Base-by-base conservation (phyloP, 2,329 filamentous ascomycete species). In the Aspergillus aculeatus region DNA sequence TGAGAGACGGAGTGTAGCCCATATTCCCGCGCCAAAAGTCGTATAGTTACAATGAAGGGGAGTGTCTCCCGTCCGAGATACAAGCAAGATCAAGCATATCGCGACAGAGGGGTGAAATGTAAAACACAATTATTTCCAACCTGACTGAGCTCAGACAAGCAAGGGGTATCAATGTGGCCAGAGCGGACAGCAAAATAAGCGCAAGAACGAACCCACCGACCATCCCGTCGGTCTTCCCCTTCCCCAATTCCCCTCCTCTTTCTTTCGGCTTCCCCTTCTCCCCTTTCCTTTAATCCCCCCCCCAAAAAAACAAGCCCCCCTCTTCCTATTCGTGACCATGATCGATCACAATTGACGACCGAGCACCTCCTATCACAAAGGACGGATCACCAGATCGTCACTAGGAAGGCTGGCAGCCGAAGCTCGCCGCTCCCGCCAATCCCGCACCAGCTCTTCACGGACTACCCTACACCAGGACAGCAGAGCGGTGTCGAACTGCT, bases 401-500 rank as follows among this genome's bases (percentile, higher is more conserved):
- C 63, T 65, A 3, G 64, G 64, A 11, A 65, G 66, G 23, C 69
- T 48, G 48, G 62, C 61, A 52, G 55, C 54, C 10, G 56, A 50
- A 19, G 56, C 67, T 14, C 66, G 64, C 14, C 66, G 63, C 44
- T 65, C 74, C 70, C 79, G 81, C 83, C 86, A 89, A 69, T 97
- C 94, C 50, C 84, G 83, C 47, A 88, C 84, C 65, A 98, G 51
- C 32, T 98, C 94, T 72, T 91, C 87, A 35, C 95, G 84, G 7
- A 97, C 92, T 59, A 85, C 87, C 65, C 83, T 84, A 75, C 90
- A 92, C 95, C 95, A 99, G 70, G 86, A 82, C 72, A 92, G 83
- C 53, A 99, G 82, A 29, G 92, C 92, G 5, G 85, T 81, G 73
- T 99, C 93, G 64, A 99, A 96, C 57, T 88, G 85, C 54, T 84